These are phyloP conservation scores for Fusarium sororula DNA, from an alignment of 2,329 filamentous ascomycete genomes.

Conservation along the genomic window DNA sequence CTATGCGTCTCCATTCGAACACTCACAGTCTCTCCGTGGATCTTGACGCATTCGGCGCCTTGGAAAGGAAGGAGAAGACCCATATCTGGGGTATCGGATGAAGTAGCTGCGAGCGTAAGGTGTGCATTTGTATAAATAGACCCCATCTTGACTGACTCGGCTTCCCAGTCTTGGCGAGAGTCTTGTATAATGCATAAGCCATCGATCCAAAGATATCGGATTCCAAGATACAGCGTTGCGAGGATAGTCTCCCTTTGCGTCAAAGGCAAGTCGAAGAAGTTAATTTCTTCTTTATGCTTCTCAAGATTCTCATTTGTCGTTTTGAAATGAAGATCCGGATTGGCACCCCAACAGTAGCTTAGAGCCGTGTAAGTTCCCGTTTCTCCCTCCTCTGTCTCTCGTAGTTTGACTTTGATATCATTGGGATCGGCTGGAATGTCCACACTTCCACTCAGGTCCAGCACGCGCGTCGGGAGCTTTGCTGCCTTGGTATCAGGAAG, in stretches of 20 bases:
- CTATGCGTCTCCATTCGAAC: background rate
- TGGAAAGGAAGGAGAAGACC: conserved; percentile 3
- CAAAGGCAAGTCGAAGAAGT: background rate
- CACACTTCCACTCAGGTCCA: background rate
- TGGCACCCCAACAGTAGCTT: conserved; percentile 11
- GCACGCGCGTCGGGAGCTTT: background rate
- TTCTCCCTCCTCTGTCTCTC: background rate
- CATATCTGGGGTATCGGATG: background rate
- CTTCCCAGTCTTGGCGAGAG: conserved; percentile 9
- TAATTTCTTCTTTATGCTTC: background rate
- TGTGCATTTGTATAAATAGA: background rate
- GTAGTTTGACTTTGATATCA: background rate
- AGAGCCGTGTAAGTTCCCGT: background rate
- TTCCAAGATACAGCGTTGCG: background rate
- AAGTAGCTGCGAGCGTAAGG: background rate
- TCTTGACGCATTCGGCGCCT: background rate
- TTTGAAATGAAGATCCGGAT: background rate
- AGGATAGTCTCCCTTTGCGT: background rate
- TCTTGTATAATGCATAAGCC: conserved; percentile 11
- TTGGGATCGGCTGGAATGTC: background rate
- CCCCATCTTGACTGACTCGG: background rate
- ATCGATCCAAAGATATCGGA: conserved; percentile 10
- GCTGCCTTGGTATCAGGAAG: background rate
- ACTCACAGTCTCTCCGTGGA: background rate
- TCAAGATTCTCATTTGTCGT: background rate